Base-by-base conservation (phyloP, 805 yeast genomes). In the Kodamaea laetipori region DNA sequence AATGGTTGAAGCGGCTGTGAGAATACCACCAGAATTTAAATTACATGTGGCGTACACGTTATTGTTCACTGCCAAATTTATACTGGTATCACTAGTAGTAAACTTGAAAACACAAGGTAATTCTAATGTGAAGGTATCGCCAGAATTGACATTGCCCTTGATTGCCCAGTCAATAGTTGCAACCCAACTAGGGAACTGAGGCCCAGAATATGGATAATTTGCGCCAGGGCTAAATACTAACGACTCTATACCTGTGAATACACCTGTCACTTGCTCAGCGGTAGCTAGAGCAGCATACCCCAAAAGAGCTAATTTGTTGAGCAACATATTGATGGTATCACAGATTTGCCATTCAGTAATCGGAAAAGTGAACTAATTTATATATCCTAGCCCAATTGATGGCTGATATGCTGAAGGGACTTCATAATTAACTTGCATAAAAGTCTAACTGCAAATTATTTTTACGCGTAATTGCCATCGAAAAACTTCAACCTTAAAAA, bases 21-120 rank as follows among this genome's bases (percentile, higher is more conserved):
- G 3, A 17, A 37, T 21, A 18, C 47, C 53, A 24, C 51, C 49
- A 23, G 45, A 39, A 15, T 28, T 43, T 7, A 54, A 43, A 4
- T 17, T 16, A 52, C 67, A 63, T 11, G 55, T 55, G 6, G 66
- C 67, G 40, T 50, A 57, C 4, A 36, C 31, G 5, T 25, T 39
- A 3, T 43, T 43, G 16, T 51, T 30, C n/a, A 38, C 49, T 4
- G 16, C 25, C 32, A 50, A 44, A 23, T 41, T 32, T 7, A 46
- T 13, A 10, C 49, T 44, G 7, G 37, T 11, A 1, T 35, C n/a
- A n/a, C 26, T 17, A 10, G 49, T 2, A 15, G 54, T 50, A 28
- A 47, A 48, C 38, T 50, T 54, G 43, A 39, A 54, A 18, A 46
- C 54, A 42, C 53, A 46, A 4, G 55, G 54, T 31, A 55, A 34